A percentile compares a stretch with the other conserved stretches of the same genome.
These are phyloP conservation scores for Fusarium sp. DNA, from an alignment of 2,329 filamentous ascomycete species.

Conservation along the genomic window DNA sequence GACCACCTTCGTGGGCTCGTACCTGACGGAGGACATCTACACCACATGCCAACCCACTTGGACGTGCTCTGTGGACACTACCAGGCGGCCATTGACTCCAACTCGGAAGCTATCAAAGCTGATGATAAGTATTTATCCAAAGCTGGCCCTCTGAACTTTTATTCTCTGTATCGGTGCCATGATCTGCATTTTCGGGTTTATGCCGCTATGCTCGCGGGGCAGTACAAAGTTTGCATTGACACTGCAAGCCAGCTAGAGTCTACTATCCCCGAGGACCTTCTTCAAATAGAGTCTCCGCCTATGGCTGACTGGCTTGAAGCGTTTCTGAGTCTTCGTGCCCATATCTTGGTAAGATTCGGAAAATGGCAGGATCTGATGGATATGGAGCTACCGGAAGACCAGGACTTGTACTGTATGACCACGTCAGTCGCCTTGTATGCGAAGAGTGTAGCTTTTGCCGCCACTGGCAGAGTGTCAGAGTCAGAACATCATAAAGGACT, in stretches of 20 bases:
- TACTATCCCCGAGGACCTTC: conserved; percentile 69
- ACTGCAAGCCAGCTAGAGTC: conserved; percentile 67
- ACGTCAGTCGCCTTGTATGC: not conserved
- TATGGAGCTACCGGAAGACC: conserved; percentile 65
- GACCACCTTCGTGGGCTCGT: conserved; percentile 71
- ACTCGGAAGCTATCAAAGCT: conserved; percentile 71
- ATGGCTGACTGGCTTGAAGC: conserved; percentile 85
- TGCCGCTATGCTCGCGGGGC: conserved; percentile 79
- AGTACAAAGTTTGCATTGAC: conserved; percentile 69
- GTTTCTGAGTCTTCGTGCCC: conserved; percentile 73
- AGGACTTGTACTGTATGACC: conserved; percentile 72
- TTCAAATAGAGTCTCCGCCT: conserved; percentile 71
- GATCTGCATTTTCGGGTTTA: conserved; percentile 81
- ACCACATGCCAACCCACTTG: conserved; percentile 82
- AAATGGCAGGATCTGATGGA: conserved; percentile 72
- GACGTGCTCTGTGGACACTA: conserved; percentile 77
- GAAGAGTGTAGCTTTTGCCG: conserved; percentile 66
- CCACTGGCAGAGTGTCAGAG: conserved; percentile 74
- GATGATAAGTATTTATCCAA: conserved; percentile 72
- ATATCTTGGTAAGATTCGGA: conserved; percentile 78
- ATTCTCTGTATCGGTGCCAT: conserved; percentile 79
- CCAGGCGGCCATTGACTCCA: conserved; percentile 70
- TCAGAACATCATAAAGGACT: conserved; percentile 51
- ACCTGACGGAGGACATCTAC: conserved; percentile 75
- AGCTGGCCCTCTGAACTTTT: conserved; percentile 74